Base-by-base conservation (phyloP, 1,284 basidiomycete genomes). In the Cryptococcus sp. region DNA sequence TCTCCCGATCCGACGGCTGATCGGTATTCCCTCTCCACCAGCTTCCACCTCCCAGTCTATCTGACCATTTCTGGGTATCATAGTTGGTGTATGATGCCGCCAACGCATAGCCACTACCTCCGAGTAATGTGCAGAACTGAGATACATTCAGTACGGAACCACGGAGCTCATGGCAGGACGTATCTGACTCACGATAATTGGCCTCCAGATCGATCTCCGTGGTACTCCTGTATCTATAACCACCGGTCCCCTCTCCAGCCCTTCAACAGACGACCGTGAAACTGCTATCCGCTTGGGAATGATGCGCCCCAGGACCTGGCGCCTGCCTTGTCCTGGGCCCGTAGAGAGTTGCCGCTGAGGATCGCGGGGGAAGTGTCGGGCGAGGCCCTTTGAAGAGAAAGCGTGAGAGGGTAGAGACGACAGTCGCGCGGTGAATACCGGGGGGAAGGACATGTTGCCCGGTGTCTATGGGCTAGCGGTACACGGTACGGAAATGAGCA, bases 1-100 rank as follows among this genome's bases (percentile, higher is more conserved):
- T 72, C 53, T 73, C 74, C 11, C 62, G 60, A 55, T 75, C 72
- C 20, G 63, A 64, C 4, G 70, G 70, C 52, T 61, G 59, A 49
- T 63, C 59, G 23, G 59, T 57, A 44, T 63, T 52, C 55, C 61
- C 46, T 53, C 69, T 52, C 71, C 72, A 68, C 64, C 64, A 66
- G 28, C 55, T 61, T 47, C 53, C 69, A 51, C 71, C 72, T 67
- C 64, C 64, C 65, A 77, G 56, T 40, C 63, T 61, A 21, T 60
- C 57, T 4, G 63, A 46, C 75, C 75, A 78, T 53, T 56, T 56
- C 16, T 61, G 55, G 11, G 73, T 75, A 47, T 77, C 76, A 15
- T 42, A 46, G 56, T 77, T 77, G 13, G 74, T 75, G 54, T 72
- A 75, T 15, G 52, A 40, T 2, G 74, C 72, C 2, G 70, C 68